Evolutionary conservation across 768 basidiomycete species (phyloP), one percentile per base, ranked within the genome.

Genomic region (Cystofilobasidium capitatum): DNA sequence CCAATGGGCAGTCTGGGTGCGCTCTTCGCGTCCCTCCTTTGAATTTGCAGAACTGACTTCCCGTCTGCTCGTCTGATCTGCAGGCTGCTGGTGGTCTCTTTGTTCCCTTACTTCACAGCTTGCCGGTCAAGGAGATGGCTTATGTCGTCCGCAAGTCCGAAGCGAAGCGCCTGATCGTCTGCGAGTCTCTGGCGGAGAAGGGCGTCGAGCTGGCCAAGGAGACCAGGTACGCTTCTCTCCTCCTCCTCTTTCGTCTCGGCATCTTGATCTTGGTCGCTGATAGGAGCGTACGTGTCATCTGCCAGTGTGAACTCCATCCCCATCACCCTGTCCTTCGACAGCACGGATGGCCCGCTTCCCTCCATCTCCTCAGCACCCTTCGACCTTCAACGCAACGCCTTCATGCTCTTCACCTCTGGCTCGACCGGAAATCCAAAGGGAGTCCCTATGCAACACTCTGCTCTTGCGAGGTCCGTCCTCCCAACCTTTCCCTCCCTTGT

Each of bases 41-140:
- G 20, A 16, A 8, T 49, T 49, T 49, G 17, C 49, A 26, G n/a
- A 51, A 9, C 49, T 29, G 24, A 6, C 12, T 54, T 20, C 9
- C 9, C 10, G 10, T 3, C 13, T 26, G 10, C 37, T 20, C 6
- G 24, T n/a, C 39, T 45, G 3, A n/a, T 29, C 45, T 55, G 16
- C 54, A 62, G 72, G 70, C 72, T 7, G 69, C 70, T 7, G 74
- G 73, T 16, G 74, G 74, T 9, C 55, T 76, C 36, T 71, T 70
- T 37, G 71, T 76, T 4, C 75, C 75, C 0, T 62, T 75, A 6
- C 66, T 76, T 20, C 72, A 73, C 31, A 66, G 69, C 31, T 65
- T 73, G 57, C 75, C 75, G 20, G 57, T 74, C 17, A 70, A 73
- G 17, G 75, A 76, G 64, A 73, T 74, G 61, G 49, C 49, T 22